Evolutionary conservation across 78 protist genomes (phyloP).

Genomic region (Pelomyxa schiedti): DNA sequence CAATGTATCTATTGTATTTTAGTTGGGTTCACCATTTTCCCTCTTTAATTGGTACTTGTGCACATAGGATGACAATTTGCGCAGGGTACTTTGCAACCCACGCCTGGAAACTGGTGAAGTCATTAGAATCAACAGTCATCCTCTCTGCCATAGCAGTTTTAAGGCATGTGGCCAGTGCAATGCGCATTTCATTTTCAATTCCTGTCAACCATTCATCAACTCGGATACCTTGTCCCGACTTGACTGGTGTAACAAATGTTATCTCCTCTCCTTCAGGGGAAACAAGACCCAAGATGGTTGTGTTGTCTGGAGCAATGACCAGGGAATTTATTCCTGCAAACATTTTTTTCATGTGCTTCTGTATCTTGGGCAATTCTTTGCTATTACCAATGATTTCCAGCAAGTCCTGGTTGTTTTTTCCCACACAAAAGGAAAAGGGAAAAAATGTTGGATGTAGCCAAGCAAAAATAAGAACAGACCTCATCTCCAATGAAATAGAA

Average conservation of each 20-base stretch:
- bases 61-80: slow-evolving; percentile 57
- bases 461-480: too few relatives aligned
- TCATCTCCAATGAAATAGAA: slow-evolving; percentile 99
- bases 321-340: slow-evolving; percentile 83
- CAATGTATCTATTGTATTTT: neutral
- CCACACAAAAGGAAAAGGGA: too few relatives aligned
- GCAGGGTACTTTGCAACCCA: slow-evolving; percentile 74
- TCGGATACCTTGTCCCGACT: slow-evolving; percentile 19
- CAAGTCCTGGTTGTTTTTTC: too few relatives aligned
- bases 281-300: slow-evolving; percentile 41
- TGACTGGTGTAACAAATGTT: slow-evolving; percentile 49
- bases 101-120: too few relatives aligned
- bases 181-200: slow-evolving; percentile 65
- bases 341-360: slow-evolving; percentile 91
- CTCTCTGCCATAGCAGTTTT: too few relatives aligned
- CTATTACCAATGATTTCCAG: slow-evolving; percentile 94
- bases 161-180: too few relatives aligned
- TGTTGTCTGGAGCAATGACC: slow-evolving; percentile 29
- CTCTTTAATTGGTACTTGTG: slow-evolving; percentile 52
- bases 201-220: slow-evolving; percentile 74
- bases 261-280: slow-evolving; percentile 81
- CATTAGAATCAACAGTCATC: too few relatives aligned
- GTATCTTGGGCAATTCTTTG: slow-evolving; percentile 60
- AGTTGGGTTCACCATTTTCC: neutral
- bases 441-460: too few relatives aligned